Evolutionary conservation across 176 grass and related monocot genomes (phyloP).

Genomic region (Chloris gayana): DNA sequence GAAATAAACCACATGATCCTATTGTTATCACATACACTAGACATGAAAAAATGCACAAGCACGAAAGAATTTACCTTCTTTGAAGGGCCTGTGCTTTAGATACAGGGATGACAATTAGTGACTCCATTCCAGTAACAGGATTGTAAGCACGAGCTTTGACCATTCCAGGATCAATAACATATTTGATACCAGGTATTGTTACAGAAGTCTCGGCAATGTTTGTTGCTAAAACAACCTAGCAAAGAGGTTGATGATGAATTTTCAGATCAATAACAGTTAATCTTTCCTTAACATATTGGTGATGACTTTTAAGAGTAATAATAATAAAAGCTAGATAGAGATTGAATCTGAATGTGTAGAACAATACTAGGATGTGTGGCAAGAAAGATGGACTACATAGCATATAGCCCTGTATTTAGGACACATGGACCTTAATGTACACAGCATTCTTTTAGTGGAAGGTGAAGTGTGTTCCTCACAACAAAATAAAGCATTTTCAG

Average conservation of each 20-base stretch:
- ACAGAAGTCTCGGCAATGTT: constrained; percentile 99
- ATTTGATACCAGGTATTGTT: constrained; percentile 98
- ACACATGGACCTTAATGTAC: not conserved
- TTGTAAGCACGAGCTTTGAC: constrained; percentile 97
- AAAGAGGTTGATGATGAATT: not conserved
- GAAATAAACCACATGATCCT: not conserved
- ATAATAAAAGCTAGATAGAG: not conserved
- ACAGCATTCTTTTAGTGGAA: not conserved
- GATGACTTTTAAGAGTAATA: constrained; percentile 14
- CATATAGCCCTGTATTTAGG: not conserved
- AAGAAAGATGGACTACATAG: not conserved
- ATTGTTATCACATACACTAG: not conserved
- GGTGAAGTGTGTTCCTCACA: not conserved
- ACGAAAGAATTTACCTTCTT: constrained; percentile 59
- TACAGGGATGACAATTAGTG: constrained; percentile 79
- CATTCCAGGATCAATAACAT: constrained; percentile 94
- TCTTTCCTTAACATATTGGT: not conserved
- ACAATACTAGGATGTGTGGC: not conserved
- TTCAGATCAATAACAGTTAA: not conserved
- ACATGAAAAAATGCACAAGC: constrained; percentile 10
- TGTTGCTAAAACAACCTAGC: constrained; percentile 90
- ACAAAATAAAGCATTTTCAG: constrained; percentile 21
- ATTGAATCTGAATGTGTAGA: constrained; percentile 22
- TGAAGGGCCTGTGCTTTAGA: constrained; percentile 98
- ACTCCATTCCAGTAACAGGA: constrained; percentile 94